These are phyloP conservation scores for Starmerella davenportii DNA, from an alignment of 805 yeast genomes.

Conservation along the genomic window DNA sequence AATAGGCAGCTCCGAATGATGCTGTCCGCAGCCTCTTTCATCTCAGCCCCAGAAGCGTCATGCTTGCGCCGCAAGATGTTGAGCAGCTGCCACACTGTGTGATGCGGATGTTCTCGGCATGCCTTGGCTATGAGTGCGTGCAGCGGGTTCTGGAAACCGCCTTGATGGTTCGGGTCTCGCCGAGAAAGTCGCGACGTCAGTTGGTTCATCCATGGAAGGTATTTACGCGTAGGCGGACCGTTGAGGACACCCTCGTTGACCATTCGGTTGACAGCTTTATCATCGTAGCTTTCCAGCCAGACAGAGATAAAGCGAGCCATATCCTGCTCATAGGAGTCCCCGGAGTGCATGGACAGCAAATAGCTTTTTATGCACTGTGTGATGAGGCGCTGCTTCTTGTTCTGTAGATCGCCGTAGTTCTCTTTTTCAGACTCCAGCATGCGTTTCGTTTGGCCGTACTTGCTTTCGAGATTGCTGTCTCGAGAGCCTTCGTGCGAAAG, in stretches of 20 bases:
- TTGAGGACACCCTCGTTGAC: conserved; percentile 19
- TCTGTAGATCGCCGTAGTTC: conserved; percentile 27
- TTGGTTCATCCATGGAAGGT: conserved; percentile 71
- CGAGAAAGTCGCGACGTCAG: conserved; percentile 44
- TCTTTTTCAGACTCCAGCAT: conserved; percentile 28
- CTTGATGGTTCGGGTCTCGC: conserved; percentile 27
- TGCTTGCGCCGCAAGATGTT: conserved; percentile 3
- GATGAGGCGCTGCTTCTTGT: conserved; percentile 29
- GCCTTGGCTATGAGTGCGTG: conserved; percentile 1
- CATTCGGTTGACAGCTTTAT: conserved; percentile 28
- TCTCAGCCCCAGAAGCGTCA: not conserved
- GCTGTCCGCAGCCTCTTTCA: conserved; percentile 2
- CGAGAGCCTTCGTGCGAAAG: conserved; percentile 18
- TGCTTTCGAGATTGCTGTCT: conserved; percentile 35
- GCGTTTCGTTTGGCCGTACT: conserved; percentile 17
- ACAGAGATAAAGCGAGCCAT: conserved; percentile 45
- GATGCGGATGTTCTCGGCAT: conserved; percentile 8
- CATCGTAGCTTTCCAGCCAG: conserved; percentile 51
- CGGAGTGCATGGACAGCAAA: conserved; percentile 27
- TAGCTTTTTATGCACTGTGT: conserved; percentile 42
- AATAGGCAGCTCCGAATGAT: not conserved
- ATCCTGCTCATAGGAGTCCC: conserved; percentile 10
- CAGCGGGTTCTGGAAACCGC: conserved; percentile 46
- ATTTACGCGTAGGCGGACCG: conserved; percentile 38
- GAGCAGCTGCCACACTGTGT: conserved; percentile 9